Evolutionary conservation across 129 eudicot genomes (phyloP), one percentile per base, ranked within the genome.

Genomic region (Erigeron canadensis): DNA sequence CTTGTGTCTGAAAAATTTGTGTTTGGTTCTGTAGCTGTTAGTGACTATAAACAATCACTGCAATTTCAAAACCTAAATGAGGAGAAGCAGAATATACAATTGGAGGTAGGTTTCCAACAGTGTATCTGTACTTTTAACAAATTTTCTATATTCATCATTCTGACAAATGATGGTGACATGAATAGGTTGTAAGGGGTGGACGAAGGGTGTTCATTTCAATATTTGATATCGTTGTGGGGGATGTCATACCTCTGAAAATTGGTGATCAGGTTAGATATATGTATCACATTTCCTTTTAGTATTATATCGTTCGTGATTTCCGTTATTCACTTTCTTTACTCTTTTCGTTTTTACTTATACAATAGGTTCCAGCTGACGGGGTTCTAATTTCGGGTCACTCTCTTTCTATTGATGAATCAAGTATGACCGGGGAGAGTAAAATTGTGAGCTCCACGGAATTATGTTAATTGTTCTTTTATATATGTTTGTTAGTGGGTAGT

Each of bases 361-460:
- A n/a, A 40, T 80, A 93, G 98, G 96, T 93, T 44, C 96, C 98
- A 17, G 98, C 98, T 22, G 98, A 93, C 66, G 98, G 98, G 41
- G 75, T 93, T 53, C 41, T 93, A 48, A 75, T 93, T 47, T 87
- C 95, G 12, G 96, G 98, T 63, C 96, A 93, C 6, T 87, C 96
- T 40, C 96, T 93, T 62, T 82, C 89, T 77, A 74, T 93, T 76
- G 98, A 93, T 72, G 98, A 93, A 78, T 93, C 98, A 28, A 93
- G 96, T 77, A 93, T 93, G 98, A 93, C 98, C 9, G 98, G 98
- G 69, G 98, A 93, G 88, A 89, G 96, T 79, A 93, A 89, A 80
- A 89, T 89, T 71, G 98, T 93, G 72, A 75, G 95, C 72, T 53
- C 22, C 6, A 5, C 38, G 16, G 40, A 16, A 28, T 64, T 28